Percentiles rank a stretch among this genome's conserved stretches.
Conservation (phyloP, 2,329 filamentous ascomycete species). For the Hypocrella siamensis region DNA sequence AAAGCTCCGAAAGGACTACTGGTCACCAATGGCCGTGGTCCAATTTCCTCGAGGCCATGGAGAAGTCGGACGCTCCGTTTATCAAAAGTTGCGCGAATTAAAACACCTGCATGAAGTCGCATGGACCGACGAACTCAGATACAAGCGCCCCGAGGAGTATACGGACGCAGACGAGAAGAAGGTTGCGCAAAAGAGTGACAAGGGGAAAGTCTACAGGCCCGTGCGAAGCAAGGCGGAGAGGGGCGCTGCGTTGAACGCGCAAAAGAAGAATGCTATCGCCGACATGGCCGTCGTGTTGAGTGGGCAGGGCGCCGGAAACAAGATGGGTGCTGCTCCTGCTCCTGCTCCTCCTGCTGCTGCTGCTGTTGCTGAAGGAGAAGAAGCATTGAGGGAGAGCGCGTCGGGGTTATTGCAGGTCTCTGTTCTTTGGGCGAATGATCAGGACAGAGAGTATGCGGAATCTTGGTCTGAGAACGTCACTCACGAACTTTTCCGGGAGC, state of each 20-base stretch:
- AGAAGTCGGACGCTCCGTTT: constrained; percentile 40
- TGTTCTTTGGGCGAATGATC: constrained; percentile 35
- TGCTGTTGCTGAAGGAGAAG: too few relatives aligned
- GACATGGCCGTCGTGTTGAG: constrained; percentile 45
- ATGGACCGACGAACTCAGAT: constrained; percentile 36
- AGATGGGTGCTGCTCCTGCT: constrained; percentile 17
- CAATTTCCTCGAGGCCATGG: constrained; percentile 37
- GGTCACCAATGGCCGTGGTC: constrained; percentile 45
- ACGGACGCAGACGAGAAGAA: constrained; percentile 18
- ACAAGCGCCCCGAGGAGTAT: constrained; percentile 19
- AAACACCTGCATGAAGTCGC: constrained; percentile 44
- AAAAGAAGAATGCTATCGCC: constrained; percentile 45
- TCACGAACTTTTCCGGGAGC: too few relatives aligned
- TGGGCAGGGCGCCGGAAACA: constrained; percentile 35
- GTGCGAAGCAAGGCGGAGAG: constrained; percentile 26
- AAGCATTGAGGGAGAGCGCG: constrained; percentile 7
- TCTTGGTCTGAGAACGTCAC: constrained; percentile 36
- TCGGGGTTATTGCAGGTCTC: constrained; percentile 22
- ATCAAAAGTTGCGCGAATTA: constrained; percentile 49
- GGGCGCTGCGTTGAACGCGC: constrained; percentile 38
- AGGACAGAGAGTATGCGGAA: constrained; percentile 29
- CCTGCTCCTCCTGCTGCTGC: too few relatives aligned
- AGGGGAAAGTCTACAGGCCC: constrained; percentile 16
- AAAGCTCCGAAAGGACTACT: constrained; percentile 52
- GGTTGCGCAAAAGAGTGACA: constrained; percentile 12